Conservation (phyloP, 495 filamentous ascomycete genomes). For the Extremus antarcticus region DNA sequence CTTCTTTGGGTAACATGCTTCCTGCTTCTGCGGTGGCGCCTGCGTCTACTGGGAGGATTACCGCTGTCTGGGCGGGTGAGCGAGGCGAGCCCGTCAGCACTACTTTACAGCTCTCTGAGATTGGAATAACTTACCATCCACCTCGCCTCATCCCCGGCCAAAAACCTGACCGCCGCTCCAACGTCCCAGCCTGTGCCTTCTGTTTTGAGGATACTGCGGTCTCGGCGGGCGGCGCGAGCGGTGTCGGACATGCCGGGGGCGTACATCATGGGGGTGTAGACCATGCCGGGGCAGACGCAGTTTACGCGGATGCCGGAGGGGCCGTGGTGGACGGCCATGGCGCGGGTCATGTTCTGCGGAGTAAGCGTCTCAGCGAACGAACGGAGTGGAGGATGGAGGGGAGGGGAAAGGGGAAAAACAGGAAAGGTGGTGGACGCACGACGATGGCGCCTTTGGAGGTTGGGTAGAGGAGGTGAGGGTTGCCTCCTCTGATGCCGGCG, state of each 20-base stretch:
- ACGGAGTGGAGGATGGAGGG: no score
- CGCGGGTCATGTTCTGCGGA: conserved; percentile 22
- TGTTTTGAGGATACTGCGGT: conserved; percentile 21
- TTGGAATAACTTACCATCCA: conserved; percentile 16
- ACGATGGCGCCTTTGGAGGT: conserved; percentile 43
- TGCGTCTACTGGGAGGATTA: conserved; percentile 20
- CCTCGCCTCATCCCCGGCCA: conserved; percentile 22
- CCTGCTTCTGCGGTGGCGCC: conserved; percentile 21
- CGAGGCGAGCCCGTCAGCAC: background rate
- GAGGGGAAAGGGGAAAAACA: no score
- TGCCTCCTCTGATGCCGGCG: conserved; percentile 46
- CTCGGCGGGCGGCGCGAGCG: conserved; percentile 18
- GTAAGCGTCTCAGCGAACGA: background rate
- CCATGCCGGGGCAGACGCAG: conserved; percentile 21
- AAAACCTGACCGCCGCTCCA: conserved; percentile 20
- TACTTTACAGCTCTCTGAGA: background rate
- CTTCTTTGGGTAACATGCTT: conserved; percentile 3
- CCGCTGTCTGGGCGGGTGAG: conserved; percentile 18
- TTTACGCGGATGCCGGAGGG: conserved; percentile 21
- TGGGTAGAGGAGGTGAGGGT: conserved; percentile 49
- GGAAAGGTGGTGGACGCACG: conserved; percentile 1
- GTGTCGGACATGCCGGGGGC: conserved; percentile 20
- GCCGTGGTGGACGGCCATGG: conserved; percentile 21
- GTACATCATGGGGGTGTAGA: conserved; percentile 27
- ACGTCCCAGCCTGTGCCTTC: conserved; percentile 24